Percentiles rank a stretch among this genome's conserved stretches.
Evolutionary conservation across 2,329 filamentous ascomycete genomes (phyloP).

Genomic region (Neopestalotiopsis sp.): DNA sequence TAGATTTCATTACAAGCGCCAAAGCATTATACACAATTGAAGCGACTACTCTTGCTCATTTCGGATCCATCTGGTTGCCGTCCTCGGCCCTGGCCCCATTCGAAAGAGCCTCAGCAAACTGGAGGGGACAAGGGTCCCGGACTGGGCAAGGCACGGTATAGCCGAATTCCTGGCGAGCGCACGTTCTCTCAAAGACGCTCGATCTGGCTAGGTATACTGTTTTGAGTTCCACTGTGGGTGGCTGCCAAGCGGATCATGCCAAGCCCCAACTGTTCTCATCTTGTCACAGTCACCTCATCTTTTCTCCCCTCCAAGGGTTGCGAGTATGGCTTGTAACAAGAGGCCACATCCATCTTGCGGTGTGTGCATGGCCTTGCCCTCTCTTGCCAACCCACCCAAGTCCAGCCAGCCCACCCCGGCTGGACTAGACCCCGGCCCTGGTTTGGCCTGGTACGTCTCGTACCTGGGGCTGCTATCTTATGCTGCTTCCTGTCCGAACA

Average conservation of each 20-base stretch:
- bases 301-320: constrained; percentile 27
- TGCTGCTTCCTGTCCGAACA: constrained; percentile 20
- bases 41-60: constrained; percentile 13
- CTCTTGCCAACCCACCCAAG: neutral
- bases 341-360: constrained; percentile 35
- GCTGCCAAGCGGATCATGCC: constrained; percentile 36
- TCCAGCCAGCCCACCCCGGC: neutral
- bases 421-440: constrained; percentile 32
- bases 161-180: constrained; percentile 16
- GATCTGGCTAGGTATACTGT: constrained; percentile 26
- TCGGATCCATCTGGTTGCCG: constrained; percentile 13
- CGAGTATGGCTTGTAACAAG: constrained; percentile 43
- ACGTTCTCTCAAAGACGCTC: constrained; percentile 21
- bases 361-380: constrained; percentile 29
- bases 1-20: neutral
- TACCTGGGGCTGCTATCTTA: constrained; percentile 14
- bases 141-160: constrained; percentile 2
- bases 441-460: constrained; percentile 15
- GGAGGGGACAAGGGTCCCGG: neutral
- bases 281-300: constrained; percentile 40
- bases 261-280: constrained; percentile 39
- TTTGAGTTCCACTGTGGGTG: constrained; percentile 35
- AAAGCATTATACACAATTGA: constrained; percentile 12
- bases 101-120: neutral
- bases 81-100: constrained; percentile 1